Percentiles rank a stretch among this genome's conserved stretches.
Conservation (phyloP, 768 basidiomycete genomes). For the Glaciozyma martinii region DNA sequence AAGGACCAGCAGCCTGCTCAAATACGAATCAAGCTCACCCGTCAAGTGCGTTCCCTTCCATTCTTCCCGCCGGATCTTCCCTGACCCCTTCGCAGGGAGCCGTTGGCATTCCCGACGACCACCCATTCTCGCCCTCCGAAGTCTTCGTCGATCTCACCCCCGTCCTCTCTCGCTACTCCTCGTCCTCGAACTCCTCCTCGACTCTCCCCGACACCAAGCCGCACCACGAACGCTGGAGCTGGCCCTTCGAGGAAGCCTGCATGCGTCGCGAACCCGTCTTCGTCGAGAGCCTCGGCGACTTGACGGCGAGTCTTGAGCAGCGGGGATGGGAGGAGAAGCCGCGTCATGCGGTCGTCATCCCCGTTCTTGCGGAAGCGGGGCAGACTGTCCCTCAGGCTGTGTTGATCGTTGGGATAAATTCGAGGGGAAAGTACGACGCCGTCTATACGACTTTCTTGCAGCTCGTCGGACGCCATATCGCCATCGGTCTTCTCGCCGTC, state of each 20-base stretch:
- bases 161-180: slow-evolving; percentile 4
- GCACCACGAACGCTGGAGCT: not conserved
- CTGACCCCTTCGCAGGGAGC: slow-evolving; percentile 4
- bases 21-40: slow-evolving; percentile 6
- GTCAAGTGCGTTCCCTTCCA: not conserved
- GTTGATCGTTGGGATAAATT: slow-evolving; percentile 22
- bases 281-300: slow-evolving; percentile 14
- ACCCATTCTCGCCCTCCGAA: slow-evolving; percentile 23
- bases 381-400: slow-evolving; percentile 14
- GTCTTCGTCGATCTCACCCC: slow-evolving; percentile 15
- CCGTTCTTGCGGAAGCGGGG: slow-evolving; percentile 18
- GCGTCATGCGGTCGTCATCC: slow-evolving; percentile 22
- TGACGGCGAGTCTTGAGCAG: slow-evolving; percentile 10
- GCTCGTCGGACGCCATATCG: slow-evolving; percentile 16
- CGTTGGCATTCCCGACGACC: slow-evolving; percentile 15
- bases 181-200: slow-evolving; percentile 8
- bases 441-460: slow-evolving; percentile 24
- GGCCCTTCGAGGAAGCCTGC: slow-evolving; percentile 31
- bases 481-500: slow-evolving; percentile 22
- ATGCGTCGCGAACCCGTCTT: slow-evolving; percentile 17
- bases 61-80: not conserved
- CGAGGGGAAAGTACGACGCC: slow-evolving; percentile 6
- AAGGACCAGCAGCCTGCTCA: not conserved
- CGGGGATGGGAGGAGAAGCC: slow-evolving; percentile 13
- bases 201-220: not conserved